Evolutionary conservation across 495 filamentous ascomycete species (phyloP), one percentile per base, ranked within the genome.

Genomic region (Neurospora sp.): DNA sequence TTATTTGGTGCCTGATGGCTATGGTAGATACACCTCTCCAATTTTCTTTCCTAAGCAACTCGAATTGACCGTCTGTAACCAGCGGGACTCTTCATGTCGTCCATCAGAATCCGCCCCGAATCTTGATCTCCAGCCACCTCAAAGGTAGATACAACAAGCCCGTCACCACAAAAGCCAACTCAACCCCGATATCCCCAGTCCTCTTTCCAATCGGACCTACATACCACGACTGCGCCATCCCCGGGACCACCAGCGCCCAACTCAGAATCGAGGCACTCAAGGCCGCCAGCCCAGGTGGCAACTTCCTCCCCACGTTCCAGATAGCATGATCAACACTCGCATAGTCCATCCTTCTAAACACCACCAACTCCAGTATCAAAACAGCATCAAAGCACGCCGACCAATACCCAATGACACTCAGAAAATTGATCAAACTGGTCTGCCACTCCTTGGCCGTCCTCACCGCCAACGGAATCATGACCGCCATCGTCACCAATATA

Each of bases 161-260:
- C 68, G 83, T 84, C 61, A 87, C 78, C 2, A 82, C 81, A 72
- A 88, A 83, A 3, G 85, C 86, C 72, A 85, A 72, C 78, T 88
- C 86, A 70, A 87, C 87, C 7, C 86, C 87, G 71, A 88, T 82
- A 77, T 89, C 86, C 10, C 86, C 86, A 39, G 85, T 87, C 10
- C 75, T 79, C 78, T 80, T 75, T 1, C 84, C 85, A 69, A 88
- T 82, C 4, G 85, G 85, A 0, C 86, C 86, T 4, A 82, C 83
- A 72, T 83, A 88, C 86, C 86, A 88, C 12, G 80, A 82, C 78
- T 84, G 84, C 9, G 77, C 82, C 82, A 88, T 88, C 16, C 85
- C 84, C 6, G 83, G 84, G 3, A 88, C 79, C 22, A 88, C 83
- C 12, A 84, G 70, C 14, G 71, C 82, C 72, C 82, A 80, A 68